Evolutionary conservation across 148 eudicot species (phyloP).

Genomic region (Rhododendron ovatum): DNA sequence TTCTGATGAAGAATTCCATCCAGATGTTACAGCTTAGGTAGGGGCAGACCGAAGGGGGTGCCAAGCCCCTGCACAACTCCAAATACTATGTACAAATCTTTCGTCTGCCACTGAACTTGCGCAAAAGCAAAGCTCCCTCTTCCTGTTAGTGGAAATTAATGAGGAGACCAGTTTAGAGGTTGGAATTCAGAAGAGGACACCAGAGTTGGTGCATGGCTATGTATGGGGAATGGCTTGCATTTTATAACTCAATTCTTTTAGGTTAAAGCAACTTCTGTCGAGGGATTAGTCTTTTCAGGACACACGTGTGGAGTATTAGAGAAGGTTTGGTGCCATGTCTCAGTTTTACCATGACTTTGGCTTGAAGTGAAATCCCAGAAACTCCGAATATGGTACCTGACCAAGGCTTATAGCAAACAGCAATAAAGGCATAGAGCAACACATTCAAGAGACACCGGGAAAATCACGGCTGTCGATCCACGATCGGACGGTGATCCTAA

Average conservation of each 20-base stretch:
- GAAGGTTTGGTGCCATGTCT: slow-evolving; percentile 18
- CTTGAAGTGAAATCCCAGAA: slow-evolving; percentile 10
- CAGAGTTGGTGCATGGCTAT: neutral
- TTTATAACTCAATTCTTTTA: neutral
- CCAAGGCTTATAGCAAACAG: neutral
- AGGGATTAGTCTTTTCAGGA: neutral
- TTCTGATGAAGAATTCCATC: neutral
- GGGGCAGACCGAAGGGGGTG: neutral
- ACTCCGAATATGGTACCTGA: neutral
- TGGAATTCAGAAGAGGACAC: neutral
- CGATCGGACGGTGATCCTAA: neutral
- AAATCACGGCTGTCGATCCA: neutral
- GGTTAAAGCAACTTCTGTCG: neutral
- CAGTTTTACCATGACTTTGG: slow-evolving; percentile 12
- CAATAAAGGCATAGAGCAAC: neutral
- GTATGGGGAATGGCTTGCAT: neutral
- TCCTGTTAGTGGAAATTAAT: neutral
- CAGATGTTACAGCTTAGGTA: neutral
- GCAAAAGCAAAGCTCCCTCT: neutral
- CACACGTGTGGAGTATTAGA: slow-evolving; percentile 8
- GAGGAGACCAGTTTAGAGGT: neutral
- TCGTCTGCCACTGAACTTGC: neutral
- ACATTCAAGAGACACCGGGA: neutral
- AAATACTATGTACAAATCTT: neutral
- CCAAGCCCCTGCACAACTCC: too few species aligned